These are phyloP conservation scores for Sonneratia alba DNA, from an alignment of 345 rosid genomes.

Conservation along the genomic window DNA sequence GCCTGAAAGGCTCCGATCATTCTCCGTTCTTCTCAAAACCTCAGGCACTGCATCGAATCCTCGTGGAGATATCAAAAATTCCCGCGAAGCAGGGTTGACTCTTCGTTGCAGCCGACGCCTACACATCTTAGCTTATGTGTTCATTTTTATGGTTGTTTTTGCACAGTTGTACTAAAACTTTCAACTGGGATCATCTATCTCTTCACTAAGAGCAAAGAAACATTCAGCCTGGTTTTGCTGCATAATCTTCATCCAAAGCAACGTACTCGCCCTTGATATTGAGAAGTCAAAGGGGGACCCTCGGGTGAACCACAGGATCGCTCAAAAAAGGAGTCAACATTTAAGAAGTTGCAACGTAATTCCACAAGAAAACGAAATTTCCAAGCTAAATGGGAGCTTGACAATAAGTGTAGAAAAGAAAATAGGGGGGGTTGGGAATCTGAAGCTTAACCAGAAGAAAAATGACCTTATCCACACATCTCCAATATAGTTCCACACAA, in stretches of 20 bases:
- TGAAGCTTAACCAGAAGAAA: neutral
- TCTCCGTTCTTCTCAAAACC: constrained; percentile 73
- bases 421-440: neutral
- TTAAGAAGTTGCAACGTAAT: neutral
- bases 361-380: neutral
- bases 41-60: constrained; percentile 42
- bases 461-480: neutral
- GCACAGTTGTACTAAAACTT: neutral
- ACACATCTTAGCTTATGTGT: neutral
- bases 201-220: neutral
- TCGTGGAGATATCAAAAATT: constrained; percentile 42
- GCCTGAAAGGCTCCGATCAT: constrained; percentile 61
- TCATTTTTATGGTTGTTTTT: neutral
- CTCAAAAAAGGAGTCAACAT: neutral
- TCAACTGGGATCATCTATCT: neutral
- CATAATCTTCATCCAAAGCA: neutral
- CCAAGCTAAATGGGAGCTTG: neutral
- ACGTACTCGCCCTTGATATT: neutral
- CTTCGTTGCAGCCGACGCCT: neutral
- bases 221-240: neutral
- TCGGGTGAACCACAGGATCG: neutral
- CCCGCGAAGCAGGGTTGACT: constrained; percentile 6
- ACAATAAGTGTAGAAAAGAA: neutral
- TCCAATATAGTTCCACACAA: neutral
- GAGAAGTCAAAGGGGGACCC: neutral